Base-by-base conservation (phyloP, 192 early-diverging fungal genomes). In the Linnemannia schmuckeri region DNA sequence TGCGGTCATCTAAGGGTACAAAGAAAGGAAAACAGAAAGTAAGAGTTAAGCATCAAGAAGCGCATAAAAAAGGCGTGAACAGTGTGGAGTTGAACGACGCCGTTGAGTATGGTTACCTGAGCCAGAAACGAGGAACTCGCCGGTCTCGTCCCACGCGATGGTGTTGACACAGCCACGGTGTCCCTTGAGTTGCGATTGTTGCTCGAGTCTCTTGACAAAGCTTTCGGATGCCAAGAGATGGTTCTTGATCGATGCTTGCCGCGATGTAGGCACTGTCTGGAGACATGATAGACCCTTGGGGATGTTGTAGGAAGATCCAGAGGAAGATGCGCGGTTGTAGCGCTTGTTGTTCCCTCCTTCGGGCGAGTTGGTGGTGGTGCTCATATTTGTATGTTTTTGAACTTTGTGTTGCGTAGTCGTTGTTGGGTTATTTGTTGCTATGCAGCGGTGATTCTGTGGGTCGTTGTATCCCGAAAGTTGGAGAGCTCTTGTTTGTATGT, bases 121-220 rank as follows among this genome's bases (percentile, higher is more conserved):
- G 13, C 91, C 91, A 46, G 88, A 80, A 18, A 91, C 55, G 15
- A 91, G 80, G 30, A 77, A 82, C 37, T 88, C 81, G 24, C 91
- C 91, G 27, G 78, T 77, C 22, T 87, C 78, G 47, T 88, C 91
- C 91, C 90, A 91, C 4, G 79, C 24, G 46, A 94, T 74, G 1
- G 89, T 87, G 68, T 94, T 94, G 44, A 94, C 93, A 71, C 93
- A 94, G 7, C 92, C 93, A 18, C 17, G 9, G 66, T 94, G 93
- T 15, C 91, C 91, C 22, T 76, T 46, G 47, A 93, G 79, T 12
- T 70, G 72, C 24, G 74, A 38, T 1, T 88, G 75, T 40, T 87
- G 70, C 40, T 89, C 75, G 38, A 93, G 55, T 6, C 88, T 79
- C 35, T 73, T 75, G 30, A 90, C 80, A 71, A 89, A 87, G n/a